phyloP scores from a whole-genome alignment of 73 alveolate species.

The Stentor roeselii region DNA sequence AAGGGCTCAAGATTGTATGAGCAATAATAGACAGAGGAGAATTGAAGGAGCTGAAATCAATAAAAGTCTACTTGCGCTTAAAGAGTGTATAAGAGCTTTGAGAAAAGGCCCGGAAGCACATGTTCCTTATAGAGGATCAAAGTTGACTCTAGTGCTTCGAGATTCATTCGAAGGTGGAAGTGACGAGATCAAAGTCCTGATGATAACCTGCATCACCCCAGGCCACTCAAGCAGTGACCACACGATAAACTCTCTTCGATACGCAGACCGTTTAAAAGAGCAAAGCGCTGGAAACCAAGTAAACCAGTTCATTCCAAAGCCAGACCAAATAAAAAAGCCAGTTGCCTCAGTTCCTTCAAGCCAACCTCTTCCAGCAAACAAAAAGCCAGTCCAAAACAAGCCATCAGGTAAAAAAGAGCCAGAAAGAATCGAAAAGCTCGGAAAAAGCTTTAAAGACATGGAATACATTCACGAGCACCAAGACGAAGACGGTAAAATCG shows the following conservation, averaged over 20 bases:
- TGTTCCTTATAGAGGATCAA: conserved; percentile 98
- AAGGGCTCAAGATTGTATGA: conserved; percentile 94
- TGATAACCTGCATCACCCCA: conserved; percentile 97
- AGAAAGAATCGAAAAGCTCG: not conserved
- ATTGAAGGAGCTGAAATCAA: conserved; percentile 98
- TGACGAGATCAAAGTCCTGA: conserved; percentile 83
- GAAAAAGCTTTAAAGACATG: conserved; percentile 16
- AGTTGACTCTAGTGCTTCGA: conserved; percentile 94
- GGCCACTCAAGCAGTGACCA: conserved; percentile 94
- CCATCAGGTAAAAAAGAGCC: conserved; percentile 34
- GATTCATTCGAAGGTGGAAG: conserved; percentile 90
- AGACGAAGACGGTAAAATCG: conserved; percentile 32
- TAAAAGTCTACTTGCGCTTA: conserved; percentile 90
- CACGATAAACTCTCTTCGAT: conserved; percentile 92
- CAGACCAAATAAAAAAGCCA: conserved; percentile 34
- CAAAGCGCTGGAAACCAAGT: conserved; percentile 46
- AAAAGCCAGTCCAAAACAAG: conserved; percentile 37
- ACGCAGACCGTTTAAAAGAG: conserved; percentile 70
- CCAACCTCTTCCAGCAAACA: conserved; percentile 30
- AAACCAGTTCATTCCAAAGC: conserved; percentile 37
- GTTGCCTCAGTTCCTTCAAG: too few relatives aligned
- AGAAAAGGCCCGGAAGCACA: conserved; percentile 84
- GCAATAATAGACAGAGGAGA: conserved; percentile 89
- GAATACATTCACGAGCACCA: conserved; percentile 19
- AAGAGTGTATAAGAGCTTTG: conserved; percentile 98